These are phyloP conservation scores for Paracoccidioides brasiliensis DNA, from an alignment of 2,329 filamentous ascomycete species.

Conservation along the genomic window DNA sequence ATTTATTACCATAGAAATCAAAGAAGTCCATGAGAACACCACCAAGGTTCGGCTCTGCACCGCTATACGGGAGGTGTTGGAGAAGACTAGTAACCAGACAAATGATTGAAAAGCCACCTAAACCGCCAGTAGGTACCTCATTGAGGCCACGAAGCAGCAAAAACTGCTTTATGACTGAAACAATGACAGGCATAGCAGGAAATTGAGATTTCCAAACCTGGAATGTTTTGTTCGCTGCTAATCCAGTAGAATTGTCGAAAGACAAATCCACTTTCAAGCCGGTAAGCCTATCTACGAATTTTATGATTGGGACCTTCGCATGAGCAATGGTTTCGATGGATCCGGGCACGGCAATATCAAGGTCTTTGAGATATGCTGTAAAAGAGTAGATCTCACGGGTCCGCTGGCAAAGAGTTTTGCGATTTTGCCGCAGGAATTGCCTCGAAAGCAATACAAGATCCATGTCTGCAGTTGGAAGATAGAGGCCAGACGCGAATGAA, in stretches of 20 bases:
- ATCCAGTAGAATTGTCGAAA: conserved; percentile 79
- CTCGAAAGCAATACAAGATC: conserved; percentile 69
- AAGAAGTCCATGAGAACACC: conserved; percentile 78
- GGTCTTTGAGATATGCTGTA: conserved; percentile 42
- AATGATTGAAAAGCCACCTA: conserved; percentile 88
- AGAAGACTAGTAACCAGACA: conserved; percentile 85
- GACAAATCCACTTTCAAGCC: conserved; percentile 81
- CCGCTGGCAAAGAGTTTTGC: conserved; percentile 38
- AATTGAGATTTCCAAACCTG: conserved; percentile 63
- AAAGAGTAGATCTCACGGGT: conserved; percentile 50
- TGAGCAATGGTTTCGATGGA: conserved; percentile 55
- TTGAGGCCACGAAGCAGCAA: conserved; percentile 80
- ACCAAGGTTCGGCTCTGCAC: conserved; percentile 58
- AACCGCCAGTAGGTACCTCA: conserved; percentile 78
- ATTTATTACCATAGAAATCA: conserved; percentile 72
- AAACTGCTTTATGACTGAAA: conserved; percentile 85
- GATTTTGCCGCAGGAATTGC: conserved; percentile 43
- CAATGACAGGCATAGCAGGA: conserved; percentile 73
- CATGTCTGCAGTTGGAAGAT: conserved; percentile 75
- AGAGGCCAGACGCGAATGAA: conserved; percentile 80
- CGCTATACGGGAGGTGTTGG: conserved; percentile 61
- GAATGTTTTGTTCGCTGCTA: conserved; percentile 71
- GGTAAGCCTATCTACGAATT: conserved; percentile 69
- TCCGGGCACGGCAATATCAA: conserved; percentile 44
- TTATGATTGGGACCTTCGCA: conserved; percentile 83